Base-by-base conservation (phyloP, 495 filamentous ascomycete genomes). In the Hyaloscypha variabilis region DNA sequence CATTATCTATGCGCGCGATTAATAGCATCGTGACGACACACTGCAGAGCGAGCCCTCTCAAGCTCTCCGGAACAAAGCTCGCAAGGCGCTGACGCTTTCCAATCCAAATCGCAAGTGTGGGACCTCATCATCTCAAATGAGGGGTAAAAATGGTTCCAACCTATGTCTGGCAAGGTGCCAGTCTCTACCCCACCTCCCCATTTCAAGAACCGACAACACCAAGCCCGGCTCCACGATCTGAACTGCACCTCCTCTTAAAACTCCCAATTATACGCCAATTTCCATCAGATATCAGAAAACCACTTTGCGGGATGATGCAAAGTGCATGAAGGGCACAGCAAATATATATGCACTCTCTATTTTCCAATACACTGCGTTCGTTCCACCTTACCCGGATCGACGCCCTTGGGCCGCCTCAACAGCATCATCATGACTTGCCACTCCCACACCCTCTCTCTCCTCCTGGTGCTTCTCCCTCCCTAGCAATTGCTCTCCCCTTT, bases 1-100 rank as follows among this genome's bases (percentile, higher is more conserved):
- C 28, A 54, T 25, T 23, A 8, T 54, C 31, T 64, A 64, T 64
- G 51, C 61, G 61, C 61, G 53, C 61, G 61, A 64, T 64, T 56
- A 55, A 49, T 34, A 49, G 29, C 23, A 56, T 21, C 14, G 25
- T 58, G 51, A 54, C 51, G 23, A 54, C 25, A 24, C 8, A 4
- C 51, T 54, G 21, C 21, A 25, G 21, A 10, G n/a, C 1, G 19
- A n/a, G n/a, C n/a, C n/a, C n/a, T n/a, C n/a, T n/a, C n/a, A n/a
- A n/a, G n/a, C n/a, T n/a, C n/a, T n/a, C n/a, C n/a, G n/a, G n/a
- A n/a, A n/a, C n/a, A n/a, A n/a, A n/a, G n/a, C n/a, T n/a, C n/a
- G n/a, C n/a, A n/a, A 46, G 19, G 39, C 39, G 6, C 39, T 46
- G 39, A 13, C 31, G 39, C 39, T 46, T 17, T 46, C 39, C 39